Evolutionary conservation across 1,284 basidiomycete genomes (phyloP).

Genomic region (Rhodotorula mucilaginosa): DNA sequence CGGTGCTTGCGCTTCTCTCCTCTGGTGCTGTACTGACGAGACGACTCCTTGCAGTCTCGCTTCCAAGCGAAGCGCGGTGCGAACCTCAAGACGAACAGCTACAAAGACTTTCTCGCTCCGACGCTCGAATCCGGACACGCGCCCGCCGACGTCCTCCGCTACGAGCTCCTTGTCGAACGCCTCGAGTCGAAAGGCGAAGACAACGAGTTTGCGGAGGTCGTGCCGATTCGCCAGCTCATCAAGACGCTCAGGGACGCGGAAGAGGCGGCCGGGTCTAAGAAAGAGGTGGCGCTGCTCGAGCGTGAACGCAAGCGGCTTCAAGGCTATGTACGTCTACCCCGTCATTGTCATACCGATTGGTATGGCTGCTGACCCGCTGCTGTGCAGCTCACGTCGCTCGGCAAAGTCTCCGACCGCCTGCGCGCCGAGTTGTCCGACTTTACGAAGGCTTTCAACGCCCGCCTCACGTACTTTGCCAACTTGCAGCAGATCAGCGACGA

Average conservation of each 20-base stretch:
- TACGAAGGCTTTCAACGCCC: constrained; percentile 38
- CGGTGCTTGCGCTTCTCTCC: background rate
- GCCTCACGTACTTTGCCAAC: constrained; percentile 37
- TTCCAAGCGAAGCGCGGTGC: constrained; percentile 19
- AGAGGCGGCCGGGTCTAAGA: constrained; percentile 2
- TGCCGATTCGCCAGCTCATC: constrained; percentile 18
- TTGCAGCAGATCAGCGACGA: constrained; percentile 38
- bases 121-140: constrained; percentile 30
- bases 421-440: constrained; percentile 33
- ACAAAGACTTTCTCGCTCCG: constrained; percentile 24
- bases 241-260: constrained; percentile 24
- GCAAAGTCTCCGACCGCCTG: constrained; percentile 39
- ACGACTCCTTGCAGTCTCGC: constrained; percentile 2
- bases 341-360: background rate
- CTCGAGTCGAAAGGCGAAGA: constrained; percentile 31
- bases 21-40: too few species aligned
- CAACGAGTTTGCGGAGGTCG: constrained; percentile 24
- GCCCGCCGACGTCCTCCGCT: constrained; percentile 31
- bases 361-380: background rate
- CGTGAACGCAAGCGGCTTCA: constrained; percentile 17
- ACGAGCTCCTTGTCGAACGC: constrained; percentile 33
- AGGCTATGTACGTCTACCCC: background rate
- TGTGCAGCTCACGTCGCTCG: constrained; percentile 21
- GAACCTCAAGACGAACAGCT: constrained; percentile 22
- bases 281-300: constrained; percentile 20